phyloP scores from a whole-genome alignment of 495 filamentous ascomycete species.

The Aspergillus egyptiacus region DNA sequence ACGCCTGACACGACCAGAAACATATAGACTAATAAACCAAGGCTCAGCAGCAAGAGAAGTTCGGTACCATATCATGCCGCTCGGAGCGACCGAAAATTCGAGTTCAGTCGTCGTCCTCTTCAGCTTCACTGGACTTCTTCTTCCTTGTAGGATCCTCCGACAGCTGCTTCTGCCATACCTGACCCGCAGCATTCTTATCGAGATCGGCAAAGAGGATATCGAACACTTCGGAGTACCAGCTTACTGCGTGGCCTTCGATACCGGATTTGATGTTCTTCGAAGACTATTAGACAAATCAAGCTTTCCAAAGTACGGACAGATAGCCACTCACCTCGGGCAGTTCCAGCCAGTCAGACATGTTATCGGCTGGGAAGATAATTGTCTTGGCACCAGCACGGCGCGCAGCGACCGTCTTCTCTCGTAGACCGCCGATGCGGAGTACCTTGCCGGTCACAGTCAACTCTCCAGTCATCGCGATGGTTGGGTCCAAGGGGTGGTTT shows the following conservation, averaged over 20 bases:
- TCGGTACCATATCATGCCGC: constrained; percentile 14
- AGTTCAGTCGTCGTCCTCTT: constrained; percentile 35
- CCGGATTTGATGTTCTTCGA: constrained; percentile 92
- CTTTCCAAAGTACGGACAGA: not conserved
- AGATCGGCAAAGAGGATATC: constrained; percentile 81
- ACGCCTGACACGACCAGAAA: constrained; percentile 23
- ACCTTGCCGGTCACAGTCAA: constrained; percentile 97
- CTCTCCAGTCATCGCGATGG: constrained; percentile 97
- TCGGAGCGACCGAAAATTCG: not conserved
- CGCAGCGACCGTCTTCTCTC: constrained; percentile 99
- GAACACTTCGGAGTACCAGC: constrained; percentile 94
- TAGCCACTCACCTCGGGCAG: constrained; percentile 73
- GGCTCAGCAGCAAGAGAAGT: constrained; percentile 14
- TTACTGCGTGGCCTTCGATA: constrained; percentile 80
- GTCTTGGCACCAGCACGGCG: constrained; percentile 88
- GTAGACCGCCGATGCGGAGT: constrained; percentile 86
- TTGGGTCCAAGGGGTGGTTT: constrained; percentile 69
- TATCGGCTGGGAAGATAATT: constrained; percentile 93
- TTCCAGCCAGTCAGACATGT: constrained; percentile 94
- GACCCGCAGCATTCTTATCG: constrained; percentile 65
- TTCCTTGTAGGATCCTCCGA: constrained; percentile 50
- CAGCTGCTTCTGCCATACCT: constrained; percentile 66
- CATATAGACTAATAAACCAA: constrained; percentile 7
- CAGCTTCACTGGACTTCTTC: constrained; percentile 35
- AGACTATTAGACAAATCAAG: constrained; percentile 12